Base-by-base conservation (phyloP, 208 protist genomes). In the Leishmania aethiopica region DNA sequence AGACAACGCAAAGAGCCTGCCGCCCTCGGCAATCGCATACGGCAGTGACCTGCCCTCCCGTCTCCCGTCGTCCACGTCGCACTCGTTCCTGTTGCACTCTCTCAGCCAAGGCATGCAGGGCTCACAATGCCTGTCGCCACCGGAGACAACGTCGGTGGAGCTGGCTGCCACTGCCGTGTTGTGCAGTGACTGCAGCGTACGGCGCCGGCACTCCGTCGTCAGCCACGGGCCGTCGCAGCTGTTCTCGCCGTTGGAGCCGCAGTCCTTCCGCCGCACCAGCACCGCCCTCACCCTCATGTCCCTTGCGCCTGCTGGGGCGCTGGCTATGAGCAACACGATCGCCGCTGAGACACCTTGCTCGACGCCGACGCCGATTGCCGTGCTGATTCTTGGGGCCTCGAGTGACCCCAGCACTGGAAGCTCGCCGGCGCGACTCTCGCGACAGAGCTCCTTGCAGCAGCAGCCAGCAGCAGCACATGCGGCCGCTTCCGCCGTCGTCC, bases 141-240 rank as follows among this genome's bases (percentile, higher is more conserved):
- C 78, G 40, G 83, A 83, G 25, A 76, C 69, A n/a, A 75, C 47
- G 62, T 71, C 60, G 53, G 72, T 55, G 17, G 81, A 80, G 45
- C 17, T 70, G 35, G 84, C 35, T 45, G 71, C 53, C 2, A 51
- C 81, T 35, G 62, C 64, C 1, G 22, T 28, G 51, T 22, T 55
- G 37, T 40, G 53, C 71, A 40, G 74, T 47, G 62, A 62, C 47
- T 25, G 74, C 73, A 74, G 67, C 55, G 37, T 2, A 2, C 74
- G 40, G 17, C 73, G 53, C 49, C 59, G 66, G 15, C 78, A 78
- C 53, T 80, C 74, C 8, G 28, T 71, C 2, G n/a, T 79, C 45
- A 90, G 87, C 57, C 70, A 59, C 74, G 87, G 80, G 19, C 81
- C 87, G 3, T 90, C 87, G 55, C 82, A 90, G 80, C 79, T 86